Evolutionary conservation across 1,139 yeast genomes (phyloP).

Genomic region (Taphrina populina): DNA sequence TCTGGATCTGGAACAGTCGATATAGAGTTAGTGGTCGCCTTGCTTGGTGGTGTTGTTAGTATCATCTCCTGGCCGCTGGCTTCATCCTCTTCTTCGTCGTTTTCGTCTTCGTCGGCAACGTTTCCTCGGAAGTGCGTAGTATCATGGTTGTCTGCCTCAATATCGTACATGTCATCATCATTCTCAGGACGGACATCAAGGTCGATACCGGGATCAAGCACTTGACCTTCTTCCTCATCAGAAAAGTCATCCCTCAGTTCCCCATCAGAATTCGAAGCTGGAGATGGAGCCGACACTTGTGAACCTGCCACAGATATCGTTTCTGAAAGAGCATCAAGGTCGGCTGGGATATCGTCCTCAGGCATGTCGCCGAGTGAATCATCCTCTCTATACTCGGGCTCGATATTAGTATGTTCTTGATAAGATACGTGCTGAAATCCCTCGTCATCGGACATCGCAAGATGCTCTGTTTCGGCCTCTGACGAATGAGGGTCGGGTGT

Average conservation of each 20-base stretch:
- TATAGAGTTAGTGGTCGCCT: no score
- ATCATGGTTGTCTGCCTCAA: neutral
- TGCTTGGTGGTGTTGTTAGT: no score
- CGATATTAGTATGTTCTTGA: neutral
- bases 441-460: slow-evolving; percentile 10
- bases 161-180: neutral
- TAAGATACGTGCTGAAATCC: neutral
- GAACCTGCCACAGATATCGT: neutral
- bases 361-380: neutral
- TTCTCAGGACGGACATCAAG: neutral
- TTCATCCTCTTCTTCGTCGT: neutral
- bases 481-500: slow-evolving; percentile 29
- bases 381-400: neutral
- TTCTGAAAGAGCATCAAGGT: slow-evolving; percentile 21
- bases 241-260: neutral
- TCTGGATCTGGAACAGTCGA: no score
- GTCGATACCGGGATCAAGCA: neutral
- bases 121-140: no score
- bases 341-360: slow-evolving; percentile 25
- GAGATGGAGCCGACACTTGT: neutral
- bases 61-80: no score
- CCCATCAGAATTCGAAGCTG: neutral
- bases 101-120: neutral
- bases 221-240: slow-evolving; percentile 2
- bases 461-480: slow-evolving; percentile 28